phyloP scores from a whole-genome alignment of 225 moss, liverwort and hornwort species.

The Marchantia paleacea region DNA sequence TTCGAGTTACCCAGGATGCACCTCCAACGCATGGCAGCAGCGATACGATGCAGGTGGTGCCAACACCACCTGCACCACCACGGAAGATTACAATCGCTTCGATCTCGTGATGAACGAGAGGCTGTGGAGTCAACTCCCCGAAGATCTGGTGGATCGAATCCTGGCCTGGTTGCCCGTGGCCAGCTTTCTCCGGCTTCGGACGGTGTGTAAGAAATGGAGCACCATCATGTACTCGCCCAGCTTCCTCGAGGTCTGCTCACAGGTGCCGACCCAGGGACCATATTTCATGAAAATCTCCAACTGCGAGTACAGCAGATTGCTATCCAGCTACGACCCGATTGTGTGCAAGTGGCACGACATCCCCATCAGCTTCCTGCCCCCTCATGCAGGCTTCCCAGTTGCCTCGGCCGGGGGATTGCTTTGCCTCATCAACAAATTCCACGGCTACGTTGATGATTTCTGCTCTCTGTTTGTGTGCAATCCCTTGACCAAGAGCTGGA shows the following conservation, averaged over 20 bases:
- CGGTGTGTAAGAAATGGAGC: constrained; percentile 78
- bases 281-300: constrained; percentile 59
- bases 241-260: constrained; percentile 64
- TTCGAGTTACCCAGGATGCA: constrained; percentile 22
- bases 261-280: constrained; percentile 51
- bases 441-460: constrained; percentile 54
- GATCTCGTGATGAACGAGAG: constrained; percentile 39
- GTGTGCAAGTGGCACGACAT: constrained; percentile 59
- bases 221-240: constrained; percentile 62
- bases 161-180: constrained; percentile 71
- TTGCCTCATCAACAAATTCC: constrained; percentile 59
- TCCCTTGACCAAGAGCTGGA: constrained; percentile 55
- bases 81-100: constrained; percentile 18
- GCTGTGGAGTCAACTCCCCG: constrained; percentile 56
- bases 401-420: constrained; percentile 55
- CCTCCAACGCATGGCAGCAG: constrained; percentile 20
- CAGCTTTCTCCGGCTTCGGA: constrained; percentile 61
- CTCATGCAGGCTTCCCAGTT: constrained; percentile 48
- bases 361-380: constrained; percentile 51
- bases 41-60: constrained; percentile 21
- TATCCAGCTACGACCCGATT: constrained; percentile 48
- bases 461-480: constrained; percentile 59
- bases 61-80: constrained; percentile 13
- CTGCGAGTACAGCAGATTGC: constrained; percentile 45
- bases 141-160: constrained; percentile 63